Base-by-base conservation (phyloP, 2,329 filamentous ascomycete species). In the Monosporascus sp. region DNA sequence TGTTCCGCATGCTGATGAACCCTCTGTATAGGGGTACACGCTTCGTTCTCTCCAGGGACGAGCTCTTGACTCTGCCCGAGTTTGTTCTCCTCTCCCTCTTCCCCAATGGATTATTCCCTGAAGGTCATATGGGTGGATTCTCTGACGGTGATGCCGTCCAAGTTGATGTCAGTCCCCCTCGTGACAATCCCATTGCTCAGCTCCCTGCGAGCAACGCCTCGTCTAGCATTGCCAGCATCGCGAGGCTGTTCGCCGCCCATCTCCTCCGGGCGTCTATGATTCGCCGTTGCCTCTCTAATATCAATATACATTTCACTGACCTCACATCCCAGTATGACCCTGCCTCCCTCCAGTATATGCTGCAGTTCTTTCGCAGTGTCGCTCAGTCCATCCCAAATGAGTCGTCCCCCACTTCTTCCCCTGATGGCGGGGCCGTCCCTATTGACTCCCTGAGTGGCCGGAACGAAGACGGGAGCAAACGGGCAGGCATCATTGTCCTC, bases 81-180 rank as follows among this genome's bases (percentile, higher is more conserved):
- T 99, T 99, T 66, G 94, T 99, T 46, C 81, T 99, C 45, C 78
- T 99, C 41, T 99, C 94, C n/a, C 80, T 99, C 41, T 99, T 99
- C 65, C 94, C 94, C 40, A 99, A 99, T 69, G 94, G 94, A n/a
- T 81, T 99, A 24, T 91, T 99, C 58, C 94, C 94, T 5, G 94
- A 99, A 71, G 92, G 93, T 17, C 93, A 97, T 67, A 89, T 96
- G 85, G 94, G 90, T 67, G 88, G 89, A 50, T 96, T 93, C 70
- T 84, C 91, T 59, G 94, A 97, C 64, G 89, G 89, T 61, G 93
- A 97, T 70, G 89, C 95, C 56, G 95, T 97, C 64, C 91, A 94
- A 71, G 93, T 99, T 67, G 94, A 99, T 80, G 94, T 99, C 80
- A 79, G 91, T 85, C 70, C 66, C 63, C 60, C 58, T 38, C 54